Evolutionary conservation across 495 filamentous ascomycete genomes (phyloP), one percentile per base, ranked within the genome.

Genomic region (Schizothecium vesticola): DNA sequence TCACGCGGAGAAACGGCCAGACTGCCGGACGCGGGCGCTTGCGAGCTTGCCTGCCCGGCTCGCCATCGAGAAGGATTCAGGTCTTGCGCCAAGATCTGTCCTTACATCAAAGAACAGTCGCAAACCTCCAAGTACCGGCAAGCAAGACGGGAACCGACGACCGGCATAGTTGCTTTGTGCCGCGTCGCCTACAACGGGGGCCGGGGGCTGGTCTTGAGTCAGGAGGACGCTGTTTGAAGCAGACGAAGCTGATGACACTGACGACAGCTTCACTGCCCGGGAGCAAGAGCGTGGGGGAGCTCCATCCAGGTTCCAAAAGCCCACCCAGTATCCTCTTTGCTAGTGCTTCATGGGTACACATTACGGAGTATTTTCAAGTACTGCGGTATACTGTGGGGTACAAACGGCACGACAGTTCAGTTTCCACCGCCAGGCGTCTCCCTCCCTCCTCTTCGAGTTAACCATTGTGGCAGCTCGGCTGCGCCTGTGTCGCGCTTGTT

Each of bases 11-110:
- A 66, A 66, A 36, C 13, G 31, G 21, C 13, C 10, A n/a, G 21
- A n/a, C 36, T 66, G 56, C 65, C 65, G 65, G 43, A 28, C 65
- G 65, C 57, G 28, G 31, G 65, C 65, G 65, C 65, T 66, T 60
- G 56, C n/a, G n/a, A n/a, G n/a, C 24, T 59, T 33, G 29, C 25
- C 16, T 57, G 36, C 23, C 12, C 21, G 9, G 16, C 23, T 19
- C 12, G 61, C 10, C 33, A n/a, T 28, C n/a, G 24, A 23, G 51
- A 29, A 21, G n/a, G 61, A 61, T 31, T 29, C 10, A 9, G 9
- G 19, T 24, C 21, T 33, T 56, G 24, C 63, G 55, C 63, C 63
- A 65, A 65, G 63, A 26, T 25, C 43, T 13, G 16, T 8, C 7
- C 36, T n/a, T n/a, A 9, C 19, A 51, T 51, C 58, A 16, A 59